A percentile compares a stretch with the other conserved stretches of the same genome.
Evolutionary conservation across 1,139 yeast species (phyloP).

Genomic region (Schwanniomyces etchellsii): DNA sequence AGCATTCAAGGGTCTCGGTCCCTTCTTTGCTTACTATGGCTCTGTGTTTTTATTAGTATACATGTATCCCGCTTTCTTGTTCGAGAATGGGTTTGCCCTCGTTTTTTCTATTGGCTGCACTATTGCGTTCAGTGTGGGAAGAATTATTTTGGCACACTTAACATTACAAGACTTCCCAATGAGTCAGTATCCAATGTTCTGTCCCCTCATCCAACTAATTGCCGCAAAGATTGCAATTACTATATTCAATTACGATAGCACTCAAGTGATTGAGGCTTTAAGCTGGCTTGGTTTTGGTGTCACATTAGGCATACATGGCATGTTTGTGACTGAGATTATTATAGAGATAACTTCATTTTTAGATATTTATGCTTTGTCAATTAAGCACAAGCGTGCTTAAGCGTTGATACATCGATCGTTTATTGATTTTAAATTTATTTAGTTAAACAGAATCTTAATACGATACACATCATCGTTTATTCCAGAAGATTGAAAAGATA

Average conservation of each 20-base stretch:
- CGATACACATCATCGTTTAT: conserved; percentile 3
- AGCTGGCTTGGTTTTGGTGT: conserved; percentile 75
- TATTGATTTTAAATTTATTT: conserved; percentile 1
- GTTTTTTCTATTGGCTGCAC: conserved; percentile 67
- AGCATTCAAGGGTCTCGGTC: conserved; percentile 62
- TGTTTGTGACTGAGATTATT: conserved; percentile 78
- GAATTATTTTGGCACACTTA: conserved; percentile 84
- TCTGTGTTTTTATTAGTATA: conserved; percentile 44
- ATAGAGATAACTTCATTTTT: conserved; percentile 75
- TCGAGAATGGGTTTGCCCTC: conserved; percentile 50
- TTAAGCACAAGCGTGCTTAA: conserved; percentile 67
- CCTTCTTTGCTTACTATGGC: conserved; percentile 63
- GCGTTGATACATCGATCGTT: not conserved
- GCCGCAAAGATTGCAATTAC: conserved; percentile 33
- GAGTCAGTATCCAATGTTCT: conserved; percentile 61
- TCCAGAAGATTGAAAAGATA: conserved; percentile 3
- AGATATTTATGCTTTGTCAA: conserved; percentile 80
- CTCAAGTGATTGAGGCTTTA: conserved; percentile 38
- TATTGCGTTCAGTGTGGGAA: conserved; percentile 80
- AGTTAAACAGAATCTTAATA: not conserved
- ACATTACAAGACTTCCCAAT: conserved; percentile 75
- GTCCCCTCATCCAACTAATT: conserved; percentile 56
- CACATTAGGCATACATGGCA: conserved; percentile 68
- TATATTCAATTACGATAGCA: conserved; percentile 33
- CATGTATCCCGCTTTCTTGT: conserved; percentile 46